phyloP scores from a whole-genome alignment of 768 basidiomycete genomes.

The Russula olivacea region DNA sequence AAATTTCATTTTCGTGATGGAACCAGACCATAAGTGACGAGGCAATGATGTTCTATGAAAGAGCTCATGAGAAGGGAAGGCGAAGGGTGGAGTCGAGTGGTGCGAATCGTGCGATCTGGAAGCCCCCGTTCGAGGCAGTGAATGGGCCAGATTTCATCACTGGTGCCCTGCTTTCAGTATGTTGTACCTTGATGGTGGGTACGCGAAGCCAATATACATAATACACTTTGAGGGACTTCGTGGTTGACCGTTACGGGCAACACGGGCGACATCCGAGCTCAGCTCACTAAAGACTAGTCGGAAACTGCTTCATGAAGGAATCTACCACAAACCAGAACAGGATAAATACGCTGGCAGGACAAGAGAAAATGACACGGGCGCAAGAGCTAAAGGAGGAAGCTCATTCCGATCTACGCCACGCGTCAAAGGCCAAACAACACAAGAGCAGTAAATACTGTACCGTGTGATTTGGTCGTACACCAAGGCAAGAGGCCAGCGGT shows the following conservation, averaged over 20 bases:
- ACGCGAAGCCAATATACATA: background rate
- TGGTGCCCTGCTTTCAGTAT: background rate
- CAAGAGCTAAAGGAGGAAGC: background rate
- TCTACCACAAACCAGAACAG: conserved; percentile 4
- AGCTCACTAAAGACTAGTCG: background rate
- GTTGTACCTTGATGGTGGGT: background rate
- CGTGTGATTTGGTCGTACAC: background rate
- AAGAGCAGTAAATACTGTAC: background rate
- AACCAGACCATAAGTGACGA: no score
- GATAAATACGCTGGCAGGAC: background rate
- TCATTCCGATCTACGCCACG: background rate
- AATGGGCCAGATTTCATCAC: background rate
- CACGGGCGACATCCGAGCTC: background rate
- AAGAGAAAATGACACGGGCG: background rate
- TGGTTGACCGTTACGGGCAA: background rate
- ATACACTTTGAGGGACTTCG: background rate
- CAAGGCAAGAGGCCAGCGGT: background rate
- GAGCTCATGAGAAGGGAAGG: background rate
- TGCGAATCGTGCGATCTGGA: background rate
- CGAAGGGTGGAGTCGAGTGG: background rate
- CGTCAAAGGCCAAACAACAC: background rate
- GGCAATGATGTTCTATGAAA: background rate
- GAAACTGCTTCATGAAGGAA: background rate
- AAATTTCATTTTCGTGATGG: background rate
- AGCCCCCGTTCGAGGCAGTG: background rate